Conservation (phyloP, 2,329 filamentous ascomycete genomes). For the Aspergillus flavus region DNA sequence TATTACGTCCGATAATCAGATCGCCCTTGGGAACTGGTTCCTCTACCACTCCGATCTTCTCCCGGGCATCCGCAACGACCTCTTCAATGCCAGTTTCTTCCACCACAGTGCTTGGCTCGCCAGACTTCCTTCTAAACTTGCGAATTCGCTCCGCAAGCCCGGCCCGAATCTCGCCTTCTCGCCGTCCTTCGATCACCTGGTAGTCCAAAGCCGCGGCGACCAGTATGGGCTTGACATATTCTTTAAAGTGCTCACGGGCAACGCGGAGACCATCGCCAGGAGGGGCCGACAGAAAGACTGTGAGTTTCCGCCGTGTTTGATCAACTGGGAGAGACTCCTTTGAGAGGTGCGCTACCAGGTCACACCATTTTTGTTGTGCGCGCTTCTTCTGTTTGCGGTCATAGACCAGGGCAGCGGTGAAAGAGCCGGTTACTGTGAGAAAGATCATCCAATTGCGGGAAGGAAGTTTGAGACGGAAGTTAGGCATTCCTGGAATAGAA, state of each 20-base stretch:
- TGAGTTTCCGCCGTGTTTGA: slow-evolving; percentile 78
- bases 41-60: slow-evolving; percentile 67
- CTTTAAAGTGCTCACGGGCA: slow-evolving; percentile 93
- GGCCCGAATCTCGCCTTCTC: slow-evolving; percentile 89
- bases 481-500: slow-evolving; percentile 69
- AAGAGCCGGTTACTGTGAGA: slow-evolving; percentile 73
- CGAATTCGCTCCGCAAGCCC: slow-evolving; percentile 85
- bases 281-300: slow-evolving; percentile 81
- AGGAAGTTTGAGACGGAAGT: slow-evolving; percentile 79
- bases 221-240: slow-evolving; percentile 92
- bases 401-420: slow-evolving; percentile 82
- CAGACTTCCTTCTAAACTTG: slow-evolving; percentile 61
- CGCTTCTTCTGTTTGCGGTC: slow-evolving; percentile 88
- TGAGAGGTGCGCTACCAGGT: slow-evolving; percentile 80
- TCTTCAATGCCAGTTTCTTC: slow-evolving; percentile 58
- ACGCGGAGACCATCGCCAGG: slow-evolving; percentile 81
- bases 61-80: slow-evolving; percentile 64
- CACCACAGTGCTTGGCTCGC: slow-evolving; percentile 53
- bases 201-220: slow-evolving; percentile 90
- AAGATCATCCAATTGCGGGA: slow-evolving; percentile 99
- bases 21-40: slow-evolving; percentile 79
- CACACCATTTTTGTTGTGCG: slow-evolving; percentile 82
- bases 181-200: slow-evolving; percentile 90
- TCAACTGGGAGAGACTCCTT: slow-evolving; percentile 72
- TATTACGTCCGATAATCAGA: slow-evolving; percentile 83